A percentile compares a stretch with the other conserved stretches of the same genome.
These are phyloP conservation scores for Oehlia diaphana DNA, from an alignment of 192 early-diverging fungal genomes.

Conservation along the genomic window DNA sequence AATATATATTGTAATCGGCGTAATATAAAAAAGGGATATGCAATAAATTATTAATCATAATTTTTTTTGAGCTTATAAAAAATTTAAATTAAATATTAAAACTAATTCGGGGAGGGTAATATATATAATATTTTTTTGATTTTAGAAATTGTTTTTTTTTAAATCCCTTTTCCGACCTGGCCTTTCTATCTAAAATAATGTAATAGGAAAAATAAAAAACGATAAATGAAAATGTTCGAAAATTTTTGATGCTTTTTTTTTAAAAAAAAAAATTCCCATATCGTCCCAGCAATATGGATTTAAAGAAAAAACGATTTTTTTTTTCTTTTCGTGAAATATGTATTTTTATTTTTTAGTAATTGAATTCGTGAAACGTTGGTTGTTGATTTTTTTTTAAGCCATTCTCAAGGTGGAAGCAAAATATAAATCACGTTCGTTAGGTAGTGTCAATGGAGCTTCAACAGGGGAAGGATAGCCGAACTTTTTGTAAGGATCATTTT, in stretches of 20 bases:
- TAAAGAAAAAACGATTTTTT: slow-evolving; percentile 11
- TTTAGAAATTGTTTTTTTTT: not conserved
- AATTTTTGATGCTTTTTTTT: not conserved
- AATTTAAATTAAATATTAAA: not conserved
- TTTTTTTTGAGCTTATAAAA: not conserved
- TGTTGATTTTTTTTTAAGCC: not conserved
- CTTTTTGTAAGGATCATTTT: slow-evolving; percentile 9
- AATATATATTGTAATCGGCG: not conserved
- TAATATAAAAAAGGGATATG: slow-evolving; percentile 10
- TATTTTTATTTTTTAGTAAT: not conserved
- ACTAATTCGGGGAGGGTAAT: not conserved
- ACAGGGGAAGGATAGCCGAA: slow-evolving; percentile 14
- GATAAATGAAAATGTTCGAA: not conserved
- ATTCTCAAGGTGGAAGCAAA: not conserved
- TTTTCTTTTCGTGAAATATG: not conserved
- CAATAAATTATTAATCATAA: not conserved
- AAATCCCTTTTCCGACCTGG: slow-evolving; percentile 20
- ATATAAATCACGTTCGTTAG: slow-evolving; percentile 1
- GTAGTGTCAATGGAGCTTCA: slow-evolving; percentile 6
- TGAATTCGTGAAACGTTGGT: not conserved
- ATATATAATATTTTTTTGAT: not conserved
- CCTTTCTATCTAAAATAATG: slow-evolving; percentile 15
- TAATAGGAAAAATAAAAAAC: not conserved
- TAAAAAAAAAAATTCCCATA: not conserved
- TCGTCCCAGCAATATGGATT: not conserved